Evolutionary conservation across 192 early-diverging fungal species (phyloP).

Genomic region (Diversispora epigaea): DNA sequence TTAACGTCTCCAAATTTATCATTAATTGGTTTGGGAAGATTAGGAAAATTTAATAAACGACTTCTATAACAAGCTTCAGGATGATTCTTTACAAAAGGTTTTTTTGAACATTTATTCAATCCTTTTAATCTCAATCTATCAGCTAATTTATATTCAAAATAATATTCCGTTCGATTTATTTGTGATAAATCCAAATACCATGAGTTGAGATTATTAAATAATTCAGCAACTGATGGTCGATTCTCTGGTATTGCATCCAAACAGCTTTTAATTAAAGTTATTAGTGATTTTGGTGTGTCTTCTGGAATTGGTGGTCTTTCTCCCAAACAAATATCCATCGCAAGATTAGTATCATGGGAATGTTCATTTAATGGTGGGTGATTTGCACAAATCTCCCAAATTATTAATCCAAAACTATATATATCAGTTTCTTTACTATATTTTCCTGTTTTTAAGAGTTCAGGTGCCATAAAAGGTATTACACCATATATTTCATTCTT

Average conservation of each 20-base stretch:
- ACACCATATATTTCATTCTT: not conserved
- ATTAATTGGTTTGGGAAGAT: not conserved
- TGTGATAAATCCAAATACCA: not conserved
- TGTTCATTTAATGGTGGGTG: not conserved
- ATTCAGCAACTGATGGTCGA: conserved; percentile 14
- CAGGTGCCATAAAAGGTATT: conserved; percentile 25
- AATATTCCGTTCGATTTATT: not conserved
- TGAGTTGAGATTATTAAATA: not conserved
- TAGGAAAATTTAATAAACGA: not conserved
- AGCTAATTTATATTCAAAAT: not conserved
- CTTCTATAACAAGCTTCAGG: not conserved
- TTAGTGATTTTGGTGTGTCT: not conserved
- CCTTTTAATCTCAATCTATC: not conserved
- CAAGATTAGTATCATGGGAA: conserved; percentile 4
- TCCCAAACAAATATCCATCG: conserved; percentile 5
- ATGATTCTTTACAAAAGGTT: not conserved
- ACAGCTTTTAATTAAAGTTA: conserved; percentile 1
- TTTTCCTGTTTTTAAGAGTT: not conserved
- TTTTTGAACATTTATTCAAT: not conserved
- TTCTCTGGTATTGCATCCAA: not conserved
- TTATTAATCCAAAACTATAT: conserved; percentile 28
- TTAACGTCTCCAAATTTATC: no score
- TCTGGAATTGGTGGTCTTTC: not conserved
- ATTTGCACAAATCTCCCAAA: conserved; percentile 11
- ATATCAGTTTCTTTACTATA: conserved; percentile 29